Base-by-base conservation (phyloP, 2,329 filamentous ascomycete genomes). In the Claviceps capensis region DNA sequence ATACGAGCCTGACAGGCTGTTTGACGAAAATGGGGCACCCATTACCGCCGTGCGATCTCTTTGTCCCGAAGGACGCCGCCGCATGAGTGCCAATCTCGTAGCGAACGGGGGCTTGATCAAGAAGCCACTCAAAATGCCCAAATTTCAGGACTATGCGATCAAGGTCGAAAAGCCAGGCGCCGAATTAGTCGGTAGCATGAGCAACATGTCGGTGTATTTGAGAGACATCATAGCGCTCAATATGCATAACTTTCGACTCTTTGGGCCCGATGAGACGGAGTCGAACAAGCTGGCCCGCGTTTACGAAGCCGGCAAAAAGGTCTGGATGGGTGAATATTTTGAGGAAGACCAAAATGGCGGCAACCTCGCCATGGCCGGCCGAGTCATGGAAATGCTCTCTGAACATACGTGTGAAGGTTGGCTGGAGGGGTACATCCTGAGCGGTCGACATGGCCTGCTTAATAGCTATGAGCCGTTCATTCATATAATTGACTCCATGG, bases 391-490 rank as follows among this genome's bases (percentile, higher is more conserved):
- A 65, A 89, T 89, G 64, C 76, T 90, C n/a, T 86, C 81, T 17
- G 86, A 90, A 66, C 86, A 90, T 63, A 89, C 84, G 16, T 80
- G 79, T 54, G 85, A 90, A 65, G 86, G 84, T 26, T 90, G 85
- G 85, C 73, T 90, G 16, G 85, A 90, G 69, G 86, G 86, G 3
- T 90, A 89, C 63, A 68, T 87, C 43, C 73, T 90, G 2, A 86
- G 80, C 51, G 86, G 86, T 30, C 77, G 86, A 5, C 85, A 89
- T 57, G 85, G 86, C 13, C 64, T 90, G 54, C 76, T 90, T 54
- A 89, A 88, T 74, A 85, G 81, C 63, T 90, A 90, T 68, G 86
- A 90, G 65, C 84, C 85, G 0, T 90, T 90, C 63, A 86, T 89
- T 54, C 85, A 89, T 62, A 80, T 90, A 60, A 88, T 90, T 60